phyloP scores from a whole-genome alignment of 768 basidiomycete genomes.

The Suillus lakei region DNA sequence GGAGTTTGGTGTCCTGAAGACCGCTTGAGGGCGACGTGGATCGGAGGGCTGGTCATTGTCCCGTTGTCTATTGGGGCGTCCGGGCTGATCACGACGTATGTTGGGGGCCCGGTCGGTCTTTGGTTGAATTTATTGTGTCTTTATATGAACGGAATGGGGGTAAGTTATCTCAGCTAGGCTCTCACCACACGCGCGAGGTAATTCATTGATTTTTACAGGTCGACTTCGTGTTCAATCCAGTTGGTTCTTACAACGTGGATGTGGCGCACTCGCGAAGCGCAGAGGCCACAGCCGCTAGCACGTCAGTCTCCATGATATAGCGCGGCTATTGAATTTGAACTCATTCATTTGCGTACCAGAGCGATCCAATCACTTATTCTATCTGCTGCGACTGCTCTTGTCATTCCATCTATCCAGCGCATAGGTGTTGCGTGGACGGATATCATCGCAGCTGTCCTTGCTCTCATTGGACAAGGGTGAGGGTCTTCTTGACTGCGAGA shows the following conservation, averaged over 20 bases:
- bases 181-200: background rate
- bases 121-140: conserved; percentile 52
- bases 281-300: conserved; percentile 47
- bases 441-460: conserved; percentile 44
- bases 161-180: conserved; percentile 29
- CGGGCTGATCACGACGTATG: conserved; percentile 51
- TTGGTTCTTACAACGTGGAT: conserved; percentile 59
- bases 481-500: conserved; percentile 20
- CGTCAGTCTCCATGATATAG: conserved; percentile 37
- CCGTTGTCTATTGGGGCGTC: conserved; percentile 52
- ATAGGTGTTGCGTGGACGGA: conserved; percentile 54
- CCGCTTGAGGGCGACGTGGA: conserved; percentile 53
- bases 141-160: conserved; percentile 63
- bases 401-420: conserved; percentile 55
- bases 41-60: conserved; percentile 47
- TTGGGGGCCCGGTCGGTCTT: conserved; percentile 51
- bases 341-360: conserved; percentile 32
- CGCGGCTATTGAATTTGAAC: background rate
- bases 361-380: conserved; percentile 51
- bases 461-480: conserved; percentile 54
- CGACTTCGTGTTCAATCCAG: conserved; percentile 55
- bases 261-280: conserved; percentile 56
- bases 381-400: conserved; percentile 45
- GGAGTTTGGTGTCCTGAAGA: conserved; percentile 69
- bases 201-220: conserved; percentile 37